These are phyloP conservation scores for Trichoderma polysporum DNA, from an alignment of 2,329 filamentous ascomycete genomes.

Conservation along the genomic window DNA sequence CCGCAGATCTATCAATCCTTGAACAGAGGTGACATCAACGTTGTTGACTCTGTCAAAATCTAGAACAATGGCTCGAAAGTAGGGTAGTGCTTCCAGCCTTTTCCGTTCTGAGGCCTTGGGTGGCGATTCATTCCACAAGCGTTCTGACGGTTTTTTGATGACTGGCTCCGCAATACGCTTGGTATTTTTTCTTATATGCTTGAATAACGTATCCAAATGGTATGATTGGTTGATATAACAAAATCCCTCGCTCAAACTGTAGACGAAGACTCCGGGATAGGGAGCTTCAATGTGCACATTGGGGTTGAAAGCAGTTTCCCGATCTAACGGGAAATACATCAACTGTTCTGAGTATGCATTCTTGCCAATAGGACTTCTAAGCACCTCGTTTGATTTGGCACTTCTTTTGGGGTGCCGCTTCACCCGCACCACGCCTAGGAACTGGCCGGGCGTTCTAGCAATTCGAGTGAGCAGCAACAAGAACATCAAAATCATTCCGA, in stretches of 20 bases:
- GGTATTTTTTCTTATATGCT: conserved; percentile 43
- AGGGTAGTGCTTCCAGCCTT: conserved; percentile 39
- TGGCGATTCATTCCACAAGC: conserved; percentile 56
- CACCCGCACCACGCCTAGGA: conserved; percentile 42
- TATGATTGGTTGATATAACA: conserved; percentile 53
- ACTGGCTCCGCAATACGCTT: conserved; percentile 40
- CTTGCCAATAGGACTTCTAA: not conserved
- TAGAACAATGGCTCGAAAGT: conserved; percentile 54
- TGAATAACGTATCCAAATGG: conserved; percentile 45
- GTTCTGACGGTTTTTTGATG: conserved; percentile 40
- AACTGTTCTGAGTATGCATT: conserved; percentile 22
- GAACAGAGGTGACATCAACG: conserved; percentile 57
- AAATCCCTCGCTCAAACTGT: conserved; percentile 52
- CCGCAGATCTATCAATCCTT: conserved; percentile 56
- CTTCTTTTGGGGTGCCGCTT: conserved; percentile 20
- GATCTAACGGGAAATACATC: conserved; percentile 43
- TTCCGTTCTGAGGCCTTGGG: conserved; percentile 33
- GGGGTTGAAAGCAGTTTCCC: conserved; percentile 47
- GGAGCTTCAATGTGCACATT: conserved; percentile 42
- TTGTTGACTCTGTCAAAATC: conserved; percentile 59
- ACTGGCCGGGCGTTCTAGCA: conserved; percentile 47
- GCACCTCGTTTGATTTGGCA: not conserved
- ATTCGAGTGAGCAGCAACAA: conserved; percentile 46
- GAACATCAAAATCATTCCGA: conserved; percentile 45
- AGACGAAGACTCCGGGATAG: conserved; percentile 52